A percentile compares a stretch with the other conserved stretches of the same genome.
These are phyloP conservation scores for Beauveria caledonica DNA, from an alignment of 2,329 filamentous ascomycete species.

Conservation along the genomic window DNA sequence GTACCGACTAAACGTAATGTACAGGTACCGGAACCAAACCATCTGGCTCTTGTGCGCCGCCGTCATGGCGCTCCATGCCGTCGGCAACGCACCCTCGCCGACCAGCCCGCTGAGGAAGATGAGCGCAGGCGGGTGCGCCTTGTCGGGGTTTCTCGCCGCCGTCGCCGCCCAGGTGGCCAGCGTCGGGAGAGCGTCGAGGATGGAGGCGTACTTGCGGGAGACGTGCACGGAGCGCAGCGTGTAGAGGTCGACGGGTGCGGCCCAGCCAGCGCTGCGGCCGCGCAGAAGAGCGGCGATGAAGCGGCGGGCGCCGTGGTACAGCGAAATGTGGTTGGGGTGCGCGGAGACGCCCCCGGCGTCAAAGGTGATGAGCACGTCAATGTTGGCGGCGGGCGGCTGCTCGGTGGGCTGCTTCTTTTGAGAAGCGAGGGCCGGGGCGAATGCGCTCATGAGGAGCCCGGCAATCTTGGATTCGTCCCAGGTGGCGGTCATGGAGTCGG, in stretches of 20 bases:
- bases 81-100: conserved; percentile 40
- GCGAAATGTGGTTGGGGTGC: conserved; percentile 88
- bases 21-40: conserved; percentile 96
- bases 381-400: conserved; percentile 39
- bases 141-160: conserved; percentile 24
- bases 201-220: conserved; percentile 69
- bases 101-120: conserved; percentile 66
- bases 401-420: conserved; percentile 22
- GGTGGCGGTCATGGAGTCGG: conserved; percentile 74
- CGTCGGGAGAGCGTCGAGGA: conserved; percentile 70
- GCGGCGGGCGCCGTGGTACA: conserved; percentile 70
- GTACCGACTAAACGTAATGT: conserved; percentile 85
- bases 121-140: conserved; percentile 45
- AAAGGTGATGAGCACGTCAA: conserved; percentile 86
- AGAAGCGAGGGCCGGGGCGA: conserved; percentile 55
- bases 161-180: conserved; percentile 47
- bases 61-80: conserved; percentile 80
- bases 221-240: conserved; percentile 68
- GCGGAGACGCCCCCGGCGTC: conserved; percentile 73
- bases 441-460: conserved; percentile 60
- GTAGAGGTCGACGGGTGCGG: conserved; percentile 74
- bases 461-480: conserved; percentile 70
- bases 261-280: conserved; percentile 53
- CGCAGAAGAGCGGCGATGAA: conserved; percentile 63
- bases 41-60: conserved; percentile 89